These are phyloP conservation scores for Cornus suecica DNA, from an alignment of 148 eudicot genomes.

Conservation along the genomic window DNA sequence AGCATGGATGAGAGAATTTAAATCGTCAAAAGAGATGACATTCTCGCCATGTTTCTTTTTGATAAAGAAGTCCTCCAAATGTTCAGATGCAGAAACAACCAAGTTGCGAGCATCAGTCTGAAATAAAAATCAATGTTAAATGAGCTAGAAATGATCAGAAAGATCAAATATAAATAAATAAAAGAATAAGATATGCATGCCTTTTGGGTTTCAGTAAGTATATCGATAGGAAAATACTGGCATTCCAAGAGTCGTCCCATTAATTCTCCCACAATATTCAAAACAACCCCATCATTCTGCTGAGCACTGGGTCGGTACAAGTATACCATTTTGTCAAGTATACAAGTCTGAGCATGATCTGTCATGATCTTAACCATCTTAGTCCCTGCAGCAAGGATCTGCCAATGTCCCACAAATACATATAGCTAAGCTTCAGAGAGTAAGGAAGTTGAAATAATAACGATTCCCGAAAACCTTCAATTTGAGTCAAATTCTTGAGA, in stretches of 20 bases:
- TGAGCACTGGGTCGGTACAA: too few relatives aligned
- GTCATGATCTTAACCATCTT: conserved; percentile 7
- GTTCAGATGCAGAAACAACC: conserved; percentile 22
- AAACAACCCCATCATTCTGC: too few relatives aligned
- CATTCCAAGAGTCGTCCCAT: conserved; percentile 12
- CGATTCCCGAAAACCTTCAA: too few relatives aligned
- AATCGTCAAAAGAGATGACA: conserved; percentile 10
- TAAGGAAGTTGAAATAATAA: too few relatives aligned
- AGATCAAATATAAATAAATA: background rate
- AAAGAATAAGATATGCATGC: conserved; percentile 14
- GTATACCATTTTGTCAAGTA: conserved; percentile 2
- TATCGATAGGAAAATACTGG: conserved; percentile 10
- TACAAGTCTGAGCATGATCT: conserved; percentile 27
- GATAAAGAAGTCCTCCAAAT: conserved; percentile 16
- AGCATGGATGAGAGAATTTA: background rate
- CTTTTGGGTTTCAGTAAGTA: conserved; percentile 19
- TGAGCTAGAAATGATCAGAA: background rate
- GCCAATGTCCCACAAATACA: background rate
- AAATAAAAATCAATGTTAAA: background rate
- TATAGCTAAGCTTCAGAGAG: too few relatives aligned
- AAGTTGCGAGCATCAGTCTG: conserved; percentile 21
- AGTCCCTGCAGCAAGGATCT: conserved; percentile 15
- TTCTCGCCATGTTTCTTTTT: too few relatives aligned
- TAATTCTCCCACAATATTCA: conserved; percentile 16
- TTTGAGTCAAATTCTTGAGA: too few relatives aligned